phyloP scores from a whole-genome alignment of 2,329 filamentous ascomycete genomes.

The Phaeosphaeriaceae sp. region DNA sequence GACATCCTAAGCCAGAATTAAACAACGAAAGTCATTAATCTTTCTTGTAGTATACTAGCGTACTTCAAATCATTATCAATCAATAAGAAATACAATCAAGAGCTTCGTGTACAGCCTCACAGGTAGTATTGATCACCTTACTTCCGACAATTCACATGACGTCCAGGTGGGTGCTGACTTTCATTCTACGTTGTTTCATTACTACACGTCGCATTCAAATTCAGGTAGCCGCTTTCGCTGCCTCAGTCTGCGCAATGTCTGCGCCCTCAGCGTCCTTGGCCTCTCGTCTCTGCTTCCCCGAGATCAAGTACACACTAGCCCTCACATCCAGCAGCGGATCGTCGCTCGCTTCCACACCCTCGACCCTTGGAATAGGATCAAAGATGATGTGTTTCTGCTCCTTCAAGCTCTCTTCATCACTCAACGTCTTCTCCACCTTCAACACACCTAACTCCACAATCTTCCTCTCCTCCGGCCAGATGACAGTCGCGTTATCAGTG shows the following conservation, averaged over 20 bases:
- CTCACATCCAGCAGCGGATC: constrained; percentile 65
- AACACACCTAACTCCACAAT: constrained; percentile 61
- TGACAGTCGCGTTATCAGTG: constrained; percentile 57
- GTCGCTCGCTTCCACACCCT: constrained; percentile 59
- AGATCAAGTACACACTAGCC: constrained; percentile 63
- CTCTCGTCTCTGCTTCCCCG: constrained; percentile 60
- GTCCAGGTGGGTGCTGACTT: no score
- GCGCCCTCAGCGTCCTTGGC: constrained; percentile 31
- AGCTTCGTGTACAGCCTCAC: no score
- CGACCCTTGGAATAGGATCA: constrained; percentile 63
- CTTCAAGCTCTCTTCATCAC: constrained; percentile 50
- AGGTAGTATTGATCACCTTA: no score
- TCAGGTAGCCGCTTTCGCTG: constrained; percentile 11
- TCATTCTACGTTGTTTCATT: no score
- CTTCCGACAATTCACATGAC: no score
- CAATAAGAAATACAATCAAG: no score
- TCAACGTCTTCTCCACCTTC: constrained; percentile 51
- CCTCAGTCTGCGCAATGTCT: constrained; percentile 3
- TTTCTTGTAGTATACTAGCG: no score
- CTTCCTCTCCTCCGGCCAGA: constrained; percentile 61
- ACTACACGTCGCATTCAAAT: no score
- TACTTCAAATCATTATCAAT: no score
- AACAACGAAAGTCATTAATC: no score
- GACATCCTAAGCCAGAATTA: no score
- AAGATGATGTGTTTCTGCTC: constrained; percentile 63